Percentiles rank a stretch among this genome's conserved stretches.
Conservation (phyloP, 2,329 filamentous ascomycete species). For the Colletotrichum chlorophyti region DNA sequence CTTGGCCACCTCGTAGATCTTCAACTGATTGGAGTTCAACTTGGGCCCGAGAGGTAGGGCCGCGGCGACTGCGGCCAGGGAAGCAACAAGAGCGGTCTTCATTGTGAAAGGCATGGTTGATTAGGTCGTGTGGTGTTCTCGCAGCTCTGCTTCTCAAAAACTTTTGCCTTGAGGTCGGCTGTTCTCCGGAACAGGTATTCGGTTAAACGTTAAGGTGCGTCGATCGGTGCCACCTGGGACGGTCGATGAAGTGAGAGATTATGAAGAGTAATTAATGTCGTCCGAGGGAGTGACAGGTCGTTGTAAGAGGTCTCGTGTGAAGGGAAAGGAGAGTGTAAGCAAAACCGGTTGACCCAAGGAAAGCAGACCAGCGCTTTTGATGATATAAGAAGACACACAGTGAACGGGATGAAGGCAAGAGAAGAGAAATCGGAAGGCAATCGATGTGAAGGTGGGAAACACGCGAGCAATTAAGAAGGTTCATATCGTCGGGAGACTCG, state of each 20-base stretch:
- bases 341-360: constrained; percentile 40
- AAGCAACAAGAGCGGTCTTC: constrained; percentile 51
- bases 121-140: constrained; percentile 32
- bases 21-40: constrained; percentile 51
- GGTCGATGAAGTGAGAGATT: constrained; percentile 40
- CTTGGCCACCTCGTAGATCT: constrained; percentile 54
- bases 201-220: constrained; percentile 3
- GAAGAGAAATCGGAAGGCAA: constrained; percentile 36
- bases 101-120: constrained; percentile 53
- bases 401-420: constrained; percentile 30
- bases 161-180: constrained; percentile 30
- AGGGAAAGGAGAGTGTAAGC: constrained; percentile 40
- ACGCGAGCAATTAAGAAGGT: constrained; percentile 28
- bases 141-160: constrained; percentile 32
- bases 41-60: constrained; percentile 54
- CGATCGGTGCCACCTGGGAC: constrained; percentile 30
- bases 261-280: constrained; percentile 35
- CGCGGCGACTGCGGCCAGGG: constrained; percentile 52
- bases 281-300: constrained; percentile 29
- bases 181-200: constrained; percentile 28
- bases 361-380: constrained; percentile 61
- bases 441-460: constrained; percentile 25
- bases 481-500: neutral
- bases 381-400: constrained; percentile 39
- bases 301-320: constrained; percentile 24